These are phyloP conservation scores for Adenanthera pavonina DNA, from an alignment of 306 rosid genomes.

Conservation along the genomic window DNA sequence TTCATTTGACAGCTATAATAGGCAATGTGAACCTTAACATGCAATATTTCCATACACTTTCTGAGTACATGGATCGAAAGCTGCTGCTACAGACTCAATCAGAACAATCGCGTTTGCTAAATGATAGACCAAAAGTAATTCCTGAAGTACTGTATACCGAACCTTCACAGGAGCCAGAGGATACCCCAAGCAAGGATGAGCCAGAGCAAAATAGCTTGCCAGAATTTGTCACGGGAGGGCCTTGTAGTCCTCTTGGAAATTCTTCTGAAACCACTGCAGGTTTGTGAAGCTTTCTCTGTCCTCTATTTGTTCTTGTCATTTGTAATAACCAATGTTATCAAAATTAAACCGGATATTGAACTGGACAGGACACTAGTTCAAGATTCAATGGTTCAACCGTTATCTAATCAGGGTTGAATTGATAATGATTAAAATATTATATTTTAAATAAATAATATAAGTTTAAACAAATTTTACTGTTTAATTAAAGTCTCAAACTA, in stretches of 20 bases:
- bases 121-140: slow-evolving; percentile 58
- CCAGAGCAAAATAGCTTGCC: slow-evolving; percentile 42
- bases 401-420: too few species aligned
- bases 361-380: too few species aligned
- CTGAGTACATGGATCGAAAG: slow-evolving; percentile 55
- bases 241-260: slow-evolving; percentile 34
- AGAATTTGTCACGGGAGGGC: slow-evolving; percentile 37
- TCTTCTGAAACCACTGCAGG: slow-evolving; percentile 46
- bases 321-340: neutral
- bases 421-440: too few species aligned
- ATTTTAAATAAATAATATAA: too few species aligned
- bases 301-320: neutral
- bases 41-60: slow-evolving; percentile 52
- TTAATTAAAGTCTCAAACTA: too few species aligned
- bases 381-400: too few species aligned
- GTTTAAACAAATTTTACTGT: too few species aligned
- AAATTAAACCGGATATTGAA: too few species aligned
- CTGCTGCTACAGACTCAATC: slow-evolving; percentile 53
- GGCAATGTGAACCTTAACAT: slow-evolving; percentile 58
- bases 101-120: slow-evolving; percentile 63
- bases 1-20: slow-evolving; percentile 5
- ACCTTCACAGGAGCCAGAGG: slow-evolving; percentile 42
- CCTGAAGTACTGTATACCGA: slow-evolving; percentile 53
- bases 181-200: slow-evolving; percentile 41
- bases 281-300: slow-evolving; percentile 33